Evolutionary conservation across 1,139 yeast species (phyloP).

Genomic region (Zygosaccharomyces sapae): DNA sequence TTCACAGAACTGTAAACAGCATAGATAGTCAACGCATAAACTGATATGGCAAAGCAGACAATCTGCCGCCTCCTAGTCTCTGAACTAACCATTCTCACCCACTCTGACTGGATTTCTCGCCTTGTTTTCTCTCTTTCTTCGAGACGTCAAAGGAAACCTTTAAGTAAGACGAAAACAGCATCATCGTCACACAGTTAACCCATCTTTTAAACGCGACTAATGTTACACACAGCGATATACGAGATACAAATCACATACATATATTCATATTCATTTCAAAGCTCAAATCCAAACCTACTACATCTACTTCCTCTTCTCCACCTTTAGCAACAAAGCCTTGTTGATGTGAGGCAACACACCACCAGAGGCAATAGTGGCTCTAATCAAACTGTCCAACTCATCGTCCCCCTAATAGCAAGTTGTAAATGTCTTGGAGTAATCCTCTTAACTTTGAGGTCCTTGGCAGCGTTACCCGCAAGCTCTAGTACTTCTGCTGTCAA

Average conservation of each 20-base stretch:
- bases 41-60: constrained; percentile 13
- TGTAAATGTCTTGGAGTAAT: constrained; percentile 98
- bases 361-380: constrained; percentile 98
- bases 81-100: constrained; percentile 10
- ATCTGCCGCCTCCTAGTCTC: constrained; percentile 17
- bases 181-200: too few relatives aligned
- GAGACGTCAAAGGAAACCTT: background rate
- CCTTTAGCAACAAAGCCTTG: constrained; percentile 87
- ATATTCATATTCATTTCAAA: too few relatives aligned
- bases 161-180: too few relatives aligned
- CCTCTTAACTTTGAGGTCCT: constrained; percentile 96
- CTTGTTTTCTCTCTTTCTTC: background rate
- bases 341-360: constrained; percentile 98
- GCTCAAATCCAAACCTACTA: background rate
- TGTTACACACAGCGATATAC: constrained; percentile 4
- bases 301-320: constrained; percentile 43
- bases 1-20: constrained; percentile 17
- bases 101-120: too few relatives aligned
- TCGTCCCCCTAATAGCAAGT: constrained; percentile 99
- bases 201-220: constrained; percentile 6
- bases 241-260: background rate
- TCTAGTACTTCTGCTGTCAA: constrained; percentile 97
- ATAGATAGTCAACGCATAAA: constrained; percentile 16
- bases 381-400: constrained; percentile 90
- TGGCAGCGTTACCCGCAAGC: constrained; percentile 98